Percentiles rank a stretch among this genome's conserved stretches.
These are phyloP conservation scores for Metschnikowia gruessii DNA, from an alignment of 805 yeast species.

Conservation along the genomic window DNA sequence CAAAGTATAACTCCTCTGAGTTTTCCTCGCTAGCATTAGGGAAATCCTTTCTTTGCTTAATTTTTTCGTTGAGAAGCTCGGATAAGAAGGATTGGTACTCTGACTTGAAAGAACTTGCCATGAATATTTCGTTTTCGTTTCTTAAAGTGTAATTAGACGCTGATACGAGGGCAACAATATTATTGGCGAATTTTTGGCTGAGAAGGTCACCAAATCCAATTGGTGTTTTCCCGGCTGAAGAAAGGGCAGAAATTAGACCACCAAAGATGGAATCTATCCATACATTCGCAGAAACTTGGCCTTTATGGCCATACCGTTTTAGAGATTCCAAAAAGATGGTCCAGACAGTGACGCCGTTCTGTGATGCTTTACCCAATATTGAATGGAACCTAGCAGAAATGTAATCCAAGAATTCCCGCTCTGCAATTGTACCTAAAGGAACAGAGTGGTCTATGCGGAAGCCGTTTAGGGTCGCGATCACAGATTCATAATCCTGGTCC, in stretches of 20 bases:
- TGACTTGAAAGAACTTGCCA: constrained; percentile 21
- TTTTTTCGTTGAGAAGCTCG: constrained; percentile 18
- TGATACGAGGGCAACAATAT: constrained; percentile 25
- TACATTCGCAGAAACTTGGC: constrained; percentile 33
- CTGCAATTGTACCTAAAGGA: constrained; percentile 5
- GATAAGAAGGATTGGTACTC: constrained; percentile 29
- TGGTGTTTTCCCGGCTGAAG: constrained; percentile 19
- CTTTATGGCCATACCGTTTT: constrained; percentile 20
- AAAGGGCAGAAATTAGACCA: constrained; percentile 20
- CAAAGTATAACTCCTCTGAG: constrained; percentile 25
- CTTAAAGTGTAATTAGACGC: constrained; percentile 29
- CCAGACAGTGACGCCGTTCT: constrained; percentile 26
- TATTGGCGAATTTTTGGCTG: constrained; percentile 23
- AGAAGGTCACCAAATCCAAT: constrained; percentile 20
- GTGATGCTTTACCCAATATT: constrained; percentile 28
- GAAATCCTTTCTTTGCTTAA: constrained; percentile 21
- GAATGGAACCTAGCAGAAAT: constrained; percentile 34
- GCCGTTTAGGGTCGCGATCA: constrained; percentile 18
- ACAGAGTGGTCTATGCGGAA: constrained; percentile 9
- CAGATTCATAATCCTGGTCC: constrained; percentile 23
- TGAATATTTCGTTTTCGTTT: constrained; percentile 17
- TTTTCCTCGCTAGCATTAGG: constrained; percentile 30
- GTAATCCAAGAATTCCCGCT: constrained; percentile 29
- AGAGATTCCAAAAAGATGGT: constrained; percentile 23
- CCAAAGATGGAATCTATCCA: constrained; percentile 34